Evolutionary conservation across 2,329 filamentous ascomycete species (phyloP), one percentile per base, ranked within the genome.

Genomic region (Colletotrichum sp.): DNA sequence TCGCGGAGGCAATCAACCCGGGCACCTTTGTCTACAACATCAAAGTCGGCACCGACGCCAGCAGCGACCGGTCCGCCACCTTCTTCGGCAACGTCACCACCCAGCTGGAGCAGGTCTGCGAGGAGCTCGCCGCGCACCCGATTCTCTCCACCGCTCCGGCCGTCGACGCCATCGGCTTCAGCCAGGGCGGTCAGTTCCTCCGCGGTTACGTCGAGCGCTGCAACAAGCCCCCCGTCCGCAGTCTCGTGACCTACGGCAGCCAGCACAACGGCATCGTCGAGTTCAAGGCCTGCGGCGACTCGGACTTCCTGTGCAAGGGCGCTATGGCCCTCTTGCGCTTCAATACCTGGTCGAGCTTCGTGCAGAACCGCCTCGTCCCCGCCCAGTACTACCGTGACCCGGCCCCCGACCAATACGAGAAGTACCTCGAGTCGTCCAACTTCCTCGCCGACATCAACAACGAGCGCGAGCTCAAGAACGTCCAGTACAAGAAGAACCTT

Each of bases 371-470:
- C 21, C 89, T 99, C 10, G 95, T 99, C 6, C 97, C 97, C 1
- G 96, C 97, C 36, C 97, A 99, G 87, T 99, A 99, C 87, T 99
- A 94, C 88, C 94, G 96, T 68, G 92, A 96, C 78, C 91, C 91
- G 76, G 82, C 86, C 73, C 86, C 86, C 81, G 83, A 87, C 75
- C 87, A 96, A 82, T 85, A 95, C 83, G 91, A 92, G 1, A 85
- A 89, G 34, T 99, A 99, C 83, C 90, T 99, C 24, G 91, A 93
- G 79, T 84, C 92, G 82, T 97, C 95, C 80, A 96, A 96, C 83
- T 98, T 98, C 84, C 88, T 99, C 10, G 97, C 96, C 12, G 96
- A 99, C 82, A 93, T 99, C 86, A 99, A 99, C 86, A 99, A 99
- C 84, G 97, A 99, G 90, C 90, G 96, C 13, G 78, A 79, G 65